Evolutionary conservation across 257 asterid species (phyloP), one percentile per base, ranked within the genome.

Genomic region (Ballota nigra): DNA sequence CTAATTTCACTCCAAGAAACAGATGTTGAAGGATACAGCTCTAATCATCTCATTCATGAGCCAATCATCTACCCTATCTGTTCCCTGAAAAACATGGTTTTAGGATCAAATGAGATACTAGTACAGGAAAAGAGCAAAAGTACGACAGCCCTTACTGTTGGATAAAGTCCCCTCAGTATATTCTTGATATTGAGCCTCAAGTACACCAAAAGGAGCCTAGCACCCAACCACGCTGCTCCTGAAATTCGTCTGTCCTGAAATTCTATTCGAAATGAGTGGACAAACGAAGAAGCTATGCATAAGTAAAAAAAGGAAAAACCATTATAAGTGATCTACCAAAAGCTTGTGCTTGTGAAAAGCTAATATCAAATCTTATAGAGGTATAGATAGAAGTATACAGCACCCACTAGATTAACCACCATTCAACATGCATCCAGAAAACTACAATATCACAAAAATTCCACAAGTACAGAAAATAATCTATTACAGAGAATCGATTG

Each of bases 151-250:
- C 96, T 85, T 86, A 92, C 98, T 36, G 83, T 78, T 70, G 98
- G 98, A 81, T 92, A 92, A 18, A 85, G 83, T 58, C 75, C 81
- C 81, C 81, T 86, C 71, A 92, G 78, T 66, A 79, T 84, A 72
- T 82, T 90, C 83, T 80, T 83, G 66, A 87, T 73, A 68, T 83
- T 85, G 75, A 85, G 80, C 78, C 92, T 86, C 84, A 92, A 86
- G 83, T 86, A 92, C 55, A 56, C 73, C 83, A 81, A 80, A 72
- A 92, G 87, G 74, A 90, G 79, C 79, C 88, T 81, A 43, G 98
- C 92, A 77, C 96, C 96, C 71, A 92, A 75, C 92, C 93, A 72
- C 19, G 88, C 86, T n/a, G 82, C 88, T 76, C 91, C 91, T 33
- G 96, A 86, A 74, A 80, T 82, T 80, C 71, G 85, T 76, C 95